Base-by-base conservation (phyloP, 331 rosid genomes). In the Cydonia oblonga region DNA sequence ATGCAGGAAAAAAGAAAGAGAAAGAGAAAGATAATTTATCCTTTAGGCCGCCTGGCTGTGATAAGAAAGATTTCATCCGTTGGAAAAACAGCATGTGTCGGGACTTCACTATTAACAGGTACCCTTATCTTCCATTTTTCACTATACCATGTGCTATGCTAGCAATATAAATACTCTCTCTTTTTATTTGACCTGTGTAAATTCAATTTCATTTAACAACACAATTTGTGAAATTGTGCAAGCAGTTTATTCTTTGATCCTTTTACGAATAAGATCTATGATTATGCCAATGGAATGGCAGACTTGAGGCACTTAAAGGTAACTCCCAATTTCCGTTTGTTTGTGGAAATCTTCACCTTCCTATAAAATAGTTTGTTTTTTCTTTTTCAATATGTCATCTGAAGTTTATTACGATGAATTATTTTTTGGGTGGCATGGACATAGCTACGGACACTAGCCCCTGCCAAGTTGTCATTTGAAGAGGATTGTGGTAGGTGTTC, bases 51-150 rank as follows among this genome's bases (percentile, higher is more conserved):
- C 72, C 64, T 67, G 83, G 85, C 75, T 81, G 82, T 75, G 71
- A 66, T 32, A 60, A 72, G 73, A 75, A 80, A 61, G 92, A 88
- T 76, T 80, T 77, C 53, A 56, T 76, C 52, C 96, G 79, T 66
- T 84, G 84, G 84, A 85, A 79, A 85, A 85, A 81, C 78, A 73
- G 89, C 82, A 32, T 85, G 71, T 65, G 53, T 49, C 84, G 98
- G 76, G 98, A 93, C 84, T 93, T 89, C 82, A 93, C 97, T 72
- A 64, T 93, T 76, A 93, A 91, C 81, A 84, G 96, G 98, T 84
- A 54, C 4, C 1, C 29, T 5, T n/a, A 0, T 28, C 23, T 54
- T 23, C 9, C 8, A n/a, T 4, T 71, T 11, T 62, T 44, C 13
- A 15, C 1, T 30, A 8, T 6, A 52, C 26, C 5, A 0, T 30